Conservation (phyloP, 768 basidiomycete genomes). For the Lactarius indigo region DNA sequence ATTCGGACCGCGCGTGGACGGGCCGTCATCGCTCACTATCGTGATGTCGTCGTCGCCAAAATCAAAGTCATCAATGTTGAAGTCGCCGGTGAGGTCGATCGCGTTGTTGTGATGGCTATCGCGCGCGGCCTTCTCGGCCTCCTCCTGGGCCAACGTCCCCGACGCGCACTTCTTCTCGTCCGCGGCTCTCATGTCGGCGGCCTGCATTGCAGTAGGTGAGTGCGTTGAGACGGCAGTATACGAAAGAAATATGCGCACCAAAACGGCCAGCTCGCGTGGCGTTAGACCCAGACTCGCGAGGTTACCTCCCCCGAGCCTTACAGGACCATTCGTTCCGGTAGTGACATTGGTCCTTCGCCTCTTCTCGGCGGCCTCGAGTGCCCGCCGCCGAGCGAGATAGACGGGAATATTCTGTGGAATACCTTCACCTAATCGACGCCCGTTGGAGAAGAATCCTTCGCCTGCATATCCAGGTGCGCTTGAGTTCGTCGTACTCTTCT, state of each 20-base stretch:
- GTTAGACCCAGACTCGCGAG: slow-evolving; percentile 42
- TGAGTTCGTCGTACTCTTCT: slow-evolving; percentile 80
- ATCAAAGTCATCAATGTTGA: neutral
- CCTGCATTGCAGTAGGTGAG: slow-evolving; percentile 44
- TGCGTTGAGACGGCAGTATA: neutral
- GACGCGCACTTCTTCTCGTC: slow-evolving; percentile 78
- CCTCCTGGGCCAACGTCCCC: slow-evolving; percentile 50
- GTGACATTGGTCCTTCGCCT: slow-evolving; percentile 45
- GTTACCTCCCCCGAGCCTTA: slow-evolving; percentile 54
- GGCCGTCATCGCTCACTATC: slow-evolving; percentile 27
- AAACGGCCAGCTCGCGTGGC: slow-evolving; percentile 70
- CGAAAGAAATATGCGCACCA: slow-evolving; percentile 40
- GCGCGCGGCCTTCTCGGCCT: slow-evolving; percentile 66
- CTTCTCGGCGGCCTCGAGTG: slow-evolving; percentile 79
- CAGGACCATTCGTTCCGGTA: slow-evolving; percentile 47
- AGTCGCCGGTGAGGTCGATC: slow-evolving; percentile 54
- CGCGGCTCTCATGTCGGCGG: slow-evolving; percentile 72
- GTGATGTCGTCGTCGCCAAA: slow-evolving; percentile 36
- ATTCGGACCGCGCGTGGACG: slow-evolving; percentile 15
- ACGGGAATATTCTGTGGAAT: slow-evolving; percentile 66
- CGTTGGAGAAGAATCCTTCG: slow-evolving; percentile 85
- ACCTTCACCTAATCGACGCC: slow-evolving; percentile 62
- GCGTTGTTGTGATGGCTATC: slow-evolving; percentile 59
- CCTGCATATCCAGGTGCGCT: slow-evolving; percentile 81
- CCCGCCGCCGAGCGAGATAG: slow-evolving; percentile 60